Evolutionary conservation across 495 filamentous ascomycete genomes (phyloP).

Genomic region (Hypoxylon perforatum): DNA sequence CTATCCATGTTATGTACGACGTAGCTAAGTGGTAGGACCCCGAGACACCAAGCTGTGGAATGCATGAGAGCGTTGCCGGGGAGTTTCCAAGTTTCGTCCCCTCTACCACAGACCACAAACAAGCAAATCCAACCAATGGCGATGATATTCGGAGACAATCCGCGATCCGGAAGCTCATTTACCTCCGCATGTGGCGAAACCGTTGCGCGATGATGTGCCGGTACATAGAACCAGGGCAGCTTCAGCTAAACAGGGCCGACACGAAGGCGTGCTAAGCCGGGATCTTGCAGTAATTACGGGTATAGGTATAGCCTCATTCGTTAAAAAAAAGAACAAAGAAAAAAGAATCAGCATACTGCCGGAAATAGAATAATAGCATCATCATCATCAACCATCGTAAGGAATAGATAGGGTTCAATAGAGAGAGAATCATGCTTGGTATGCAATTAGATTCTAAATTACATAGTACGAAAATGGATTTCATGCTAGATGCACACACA

Average conservation of each 20-base stretch:
- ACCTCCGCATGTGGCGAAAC: background rate
- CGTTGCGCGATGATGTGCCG: background rate
- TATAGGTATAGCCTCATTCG: conserved; percentile 9
- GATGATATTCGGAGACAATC: background rate
- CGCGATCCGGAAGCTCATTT: conserved; percentile 7
- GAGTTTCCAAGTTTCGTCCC: background rate
- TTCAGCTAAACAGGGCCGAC: conserved; percentile 4
- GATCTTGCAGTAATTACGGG: conserved; percentile 10
- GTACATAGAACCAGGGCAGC: conserved; percentile 1
- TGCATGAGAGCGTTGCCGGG: background rate
- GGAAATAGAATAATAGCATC: too few species aligned
- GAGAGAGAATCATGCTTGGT: conserved; percentile 6
- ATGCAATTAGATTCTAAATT: conserved; percentile 19
- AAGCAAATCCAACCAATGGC: conserved; percentile 9
- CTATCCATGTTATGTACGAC: too few species aligned
- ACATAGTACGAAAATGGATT: too few species aligned
- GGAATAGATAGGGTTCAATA: too few species aligned
- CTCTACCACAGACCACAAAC: too few species aligned
- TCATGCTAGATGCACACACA: too few species aligned
- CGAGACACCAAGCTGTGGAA: background rate
- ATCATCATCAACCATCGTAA: too few species aligned
- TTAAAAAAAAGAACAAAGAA: conserved; percentile 11
- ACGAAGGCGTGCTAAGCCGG: conserved; percentile 36
- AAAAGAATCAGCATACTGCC: too few species aligned
- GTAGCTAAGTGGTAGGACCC: too few species aligned